phyloP scores from a whole-genome alignment of 1,284 basidiomycete genomes.

The Puccinia horiana region DNA sequence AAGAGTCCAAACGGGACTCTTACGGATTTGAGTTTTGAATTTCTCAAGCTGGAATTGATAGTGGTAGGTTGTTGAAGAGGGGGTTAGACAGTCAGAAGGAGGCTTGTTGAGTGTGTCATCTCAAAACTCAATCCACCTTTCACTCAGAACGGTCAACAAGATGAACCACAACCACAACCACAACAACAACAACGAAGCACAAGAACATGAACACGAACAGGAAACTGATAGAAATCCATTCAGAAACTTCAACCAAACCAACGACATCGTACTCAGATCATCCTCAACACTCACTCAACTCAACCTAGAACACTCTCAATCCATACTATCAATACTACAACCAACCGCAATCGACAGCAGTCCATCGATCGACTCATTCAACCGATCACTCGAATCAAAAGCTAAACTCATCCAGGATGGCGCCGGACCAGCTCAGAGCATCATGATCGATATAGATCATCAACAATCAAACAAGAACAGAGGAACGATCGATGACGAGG shows the following conservation, averaged over 20 bases:
- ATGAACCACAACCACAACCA: neutral
- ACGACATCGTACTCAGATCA: neutral
- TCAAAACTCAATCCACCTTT: no score
- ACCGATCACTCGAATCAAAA: neutral
- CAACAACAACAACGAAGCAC: neutral
- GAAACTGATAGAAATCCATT: neutral
- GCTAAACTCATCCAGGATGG: neutral
- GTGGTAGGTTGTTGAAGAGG: no score
- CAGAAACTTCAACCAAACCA: neutral
- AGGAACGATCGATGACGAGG: neutral
- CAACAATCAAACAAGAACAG: neutral
- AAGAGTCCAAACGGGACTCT: no score
- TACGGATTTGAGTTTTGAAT: no score
- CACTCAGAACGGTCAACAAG: neutral
- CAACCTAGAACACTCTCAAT: slow-evolving; percentile 1
- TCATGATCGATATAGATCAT: slow-evolving; percentile 12
- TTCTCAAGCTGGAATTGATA: no score
- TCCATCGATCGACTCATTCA: neutral
- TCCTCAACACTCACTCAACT: slow-evolving; percentile 14
- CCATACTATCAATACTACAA: neutral
- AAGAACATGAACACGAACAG: neutral
- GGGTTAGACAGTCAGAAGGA: no score
- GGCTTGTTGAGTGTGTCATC: no score
- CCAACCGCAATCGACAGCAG: neutral
- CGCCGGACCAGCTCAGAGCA: neutral